phyloP scores from a whole-genome alignment of 192 early-diverging fungal species.

The Entophlyctis helioformis region DNA sequence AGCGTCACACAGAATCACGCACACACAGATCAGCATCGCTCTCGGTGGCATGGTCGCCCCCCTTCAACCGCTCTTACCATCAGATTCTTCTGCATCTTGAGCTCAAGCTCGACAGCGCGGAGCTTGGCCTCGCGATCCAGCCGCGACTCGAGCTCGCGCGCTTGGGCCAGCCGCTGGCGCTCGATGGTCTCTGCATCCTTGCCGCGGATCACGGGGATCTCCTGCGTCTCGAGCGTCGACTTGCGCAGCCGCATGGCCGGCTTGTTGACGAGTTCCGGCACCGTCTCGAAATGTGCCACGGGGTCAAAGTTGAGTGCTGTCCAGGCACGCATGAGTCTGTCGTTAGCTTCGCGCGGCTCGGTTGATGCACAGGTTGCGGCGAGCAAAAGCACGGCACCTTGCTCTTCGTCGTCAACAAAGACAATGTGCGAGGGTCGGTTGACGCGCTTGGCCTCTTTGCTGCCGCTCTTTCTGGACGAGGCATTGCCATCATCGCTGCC shows the following conservation, averaged over 20 bases:
- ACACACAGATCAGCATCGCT: no score
- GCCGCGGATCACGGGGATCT: no score
- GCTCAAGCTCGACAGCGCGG: slow-evolving; percentile 56
- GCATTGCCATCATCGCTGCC: slow-evolving; percentile 8
- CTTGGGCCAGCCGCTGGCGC: no score
- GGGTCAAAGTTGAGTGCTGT: no score
- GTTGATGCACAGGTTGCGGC: no score
- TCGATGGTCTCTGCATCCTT: no score
- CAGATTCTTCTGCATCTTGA: slow-evolving; percentile 64
- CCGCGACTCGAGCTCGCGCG: slow-evolving; percentile 62
- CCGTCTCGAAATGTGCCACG: slow-evolving; percentile 4
- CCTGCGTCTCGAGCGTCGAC: no score
- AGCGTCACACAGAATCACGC: no score
- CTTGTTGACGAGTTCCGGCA: slow-evolving; percentile 13
- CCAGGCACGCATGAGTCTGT: not conserved
- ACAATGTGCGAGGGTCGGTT: slow-evolving; percentile 19
- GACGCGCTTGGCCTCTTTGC: slow-evolving; percentile 4
- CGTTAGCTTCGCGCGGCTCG: slow-evolving; percentile 37
- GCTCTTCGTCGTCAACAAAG: slow-evolving; percentile 33
- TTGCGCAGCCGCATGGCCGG: slow-evolving; percentile 12
- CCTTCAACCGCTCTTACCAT: slow-evolving; percentile 28
- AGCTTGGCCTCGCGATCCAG: slow-evolving; percentile 68
- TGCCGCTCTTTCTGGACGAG: slow-evolving; percentile 1
- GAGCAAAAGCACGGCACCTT: no score
- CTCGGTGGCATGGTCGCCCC: no score